These are phyloP conservation scores for Wickerhamiella qilinensis DNA, from an alignment of 805 yeast genomes.

Conservation along the genomic window DNA sequence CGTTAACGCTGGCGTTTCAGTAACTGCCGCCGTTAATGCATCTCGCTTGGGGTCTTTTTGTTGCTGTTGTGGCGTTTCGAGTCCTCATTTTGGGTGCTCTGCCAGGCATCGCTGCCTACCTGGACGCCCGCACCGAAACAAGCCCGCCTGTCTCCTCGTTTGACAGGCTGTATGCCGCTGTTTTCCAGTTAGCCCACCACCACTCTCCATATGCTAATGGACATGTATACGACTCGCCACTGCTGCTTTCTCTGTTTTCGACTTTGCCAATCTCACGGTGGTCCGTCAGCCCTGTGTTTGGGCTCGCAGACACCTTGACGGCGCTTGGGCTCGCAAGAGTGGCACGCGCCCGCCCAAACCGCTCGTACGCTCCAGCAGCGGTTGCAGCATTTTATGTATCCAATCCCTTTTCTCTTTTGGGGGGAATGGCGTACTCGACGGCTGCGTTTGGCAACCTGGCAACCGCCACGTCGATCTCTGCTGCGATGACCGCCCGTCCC, in stretches of 20 bases:
- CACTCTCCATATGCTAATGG: constrained; percentile 70
- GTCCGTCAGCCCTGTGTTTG: constrained; percentile 30
- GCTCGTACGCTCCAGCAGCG: constrained; percentile 25
- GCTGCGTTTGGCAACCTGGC: constrained; percentile 42
- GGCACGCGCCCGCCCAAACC: constrained; percentile 18
- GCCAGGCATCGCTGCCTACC: constrained; percentile 18
- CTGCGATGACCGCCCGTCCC: constrained; percentile 27
- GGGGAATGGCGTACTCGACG: constrained; percentile 56
- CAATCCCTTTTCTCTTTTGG: constrained; percentile 64
- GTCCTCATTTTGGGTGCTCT: no score
- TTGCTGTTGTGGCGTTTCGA: not conserved
- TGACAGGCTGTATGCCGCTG: constrained; percentile 45
- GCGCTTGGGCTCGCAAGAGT: constrained; percentile 38
- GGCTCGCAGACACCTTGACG: constrained; percentile 41
- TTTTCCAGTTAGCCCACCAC: constrained; percentile 42
- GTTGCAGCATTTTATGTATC: constrained; percentile 55
- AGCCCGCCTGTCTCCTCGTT: constrained; percentile 63
- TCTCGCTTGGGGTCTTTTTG: no score
- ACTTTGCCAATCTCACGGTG: constrained; percentile 15
- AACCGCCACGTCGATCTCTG: constrained; percentile 31
- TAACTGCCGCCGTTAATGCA: no score
- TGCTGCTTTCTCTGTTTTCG: constrained; percentile 39
- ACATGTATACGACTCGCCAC: constrained; percentile 71
- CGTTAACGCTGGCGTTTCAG: no score
- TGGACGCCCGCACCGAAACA: constrained; percentile 41